Conservation (phyloP, 805 yeast species). For the Schizosaccharomyces cryophilus region DNA sequence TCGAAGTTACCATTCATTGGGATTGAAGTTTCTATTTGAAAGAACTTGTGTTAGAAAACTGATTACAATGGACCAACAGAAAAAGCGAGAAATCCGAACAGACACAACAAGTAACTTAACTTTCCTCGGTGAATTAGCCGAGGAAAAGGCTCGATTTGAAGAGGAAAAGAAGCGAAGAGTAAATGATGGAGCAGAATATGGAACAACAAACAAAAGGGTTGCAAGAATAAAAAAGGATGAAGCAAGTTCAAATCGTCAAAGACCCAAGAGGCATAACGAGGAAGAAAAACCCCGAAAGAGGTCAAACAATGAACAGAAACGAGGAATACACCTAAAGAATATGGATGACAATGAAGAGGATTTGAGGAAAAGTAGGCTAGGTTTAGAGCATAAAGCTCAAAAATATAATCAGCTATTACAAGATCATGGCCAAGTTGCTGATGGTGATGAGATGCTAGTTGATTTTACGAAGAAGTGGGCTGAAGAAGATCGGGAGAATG, state of each 20-base stretch:
- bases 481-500: slow-evolving; percentile 4
- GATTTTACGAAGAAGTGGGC: background rate
- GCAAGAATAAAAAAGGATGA: too few species aligned
- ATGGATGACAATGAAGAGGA: background rate
- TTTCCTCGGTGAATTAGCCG: background rate
- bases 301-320: background rate
- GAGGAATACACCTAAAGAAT: background rate
- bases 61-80: too few species aligned
- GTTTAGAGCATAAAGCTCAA: background rate
- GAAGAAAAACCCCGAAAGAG: background rate
- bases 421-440: background rate
- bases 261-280: too few species aligned
- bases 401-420: background rate
- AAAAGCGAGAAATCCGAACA: too few species aligned
- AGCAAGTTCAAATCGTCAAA: too few species aligned
- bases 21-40: too few species aligned
- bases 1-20: too few species aligned
- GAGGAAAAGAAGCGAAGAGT: background rate
- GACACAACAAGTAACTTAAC: too few species aligned
- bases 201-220: too few species aligned
- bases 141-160: background rate
- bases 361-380: background rate
- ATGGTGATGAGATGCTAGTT: background rate
- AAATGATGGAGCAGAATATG: background rate
- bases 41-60: too few species aligned